Evolutionary conservation across 2,329 filamentous ascomycete genomes (phyloP), one percentile per base, ranked within the genome.

Genomic region (Xylariaceae sp.): DNA sequence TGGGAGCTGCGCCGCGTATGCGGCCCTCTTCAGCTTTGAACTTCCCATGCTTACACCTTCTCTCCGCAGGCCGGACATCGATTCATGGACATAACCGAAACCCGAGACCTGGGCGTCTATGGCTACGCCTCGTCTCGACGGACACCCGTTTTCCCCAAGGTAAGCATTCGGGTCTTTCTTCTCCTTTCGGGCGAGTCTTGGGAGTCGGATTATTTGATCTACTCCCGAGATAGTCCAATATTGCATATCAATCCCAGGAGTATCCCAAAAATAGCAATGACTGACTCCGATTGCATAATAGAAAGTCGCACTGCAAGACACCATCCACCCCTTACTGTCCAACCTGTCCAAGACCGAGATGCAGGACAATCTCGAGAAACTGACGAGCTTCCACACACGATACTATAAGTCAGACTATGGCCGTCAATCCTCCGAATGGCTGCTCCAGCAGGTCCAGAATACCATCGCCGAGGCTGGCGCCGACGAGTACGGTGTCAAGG

Each of bases 71-170:
- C 89, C 67, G 91, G 91, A 64, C 79, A 86, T 60, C 88, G 86
- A 65, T 97, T 97, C 78, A 95, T 97, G 80, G 93, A 97, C 73
- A 92, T 97, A 65, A 97, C 94, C 55, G 81, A 90, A 40, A 82
- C 85, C 50, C 75, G 78, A 47, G 80, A 88, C 45, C 79, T 88
- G 56, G 88, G 87, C 53, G 64, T 76, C 49, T 28, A 28, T 28
- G 68, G 69, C 51, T 68, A 62, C 61, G 62, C 70, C 42, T 66
- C 63, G 16, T 57, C 69, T 19, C 57, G 60, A 62, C 68, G 71
- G 54, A 69, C 73, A 51, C 75, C 80, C 56, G 76, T 86, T 58
- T 95, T 87, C 67, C 91, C 90, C 1, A 74, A 79, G n/a, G n/a
- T n/a, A n/a, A n/a, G n/a, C n/a, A n/a, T n/a, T n/a, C n/a, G n/a